phyloP scores from a whole-genome alignment of 202 grass and related monocot species.

The Panicum virgatum region DNA sequence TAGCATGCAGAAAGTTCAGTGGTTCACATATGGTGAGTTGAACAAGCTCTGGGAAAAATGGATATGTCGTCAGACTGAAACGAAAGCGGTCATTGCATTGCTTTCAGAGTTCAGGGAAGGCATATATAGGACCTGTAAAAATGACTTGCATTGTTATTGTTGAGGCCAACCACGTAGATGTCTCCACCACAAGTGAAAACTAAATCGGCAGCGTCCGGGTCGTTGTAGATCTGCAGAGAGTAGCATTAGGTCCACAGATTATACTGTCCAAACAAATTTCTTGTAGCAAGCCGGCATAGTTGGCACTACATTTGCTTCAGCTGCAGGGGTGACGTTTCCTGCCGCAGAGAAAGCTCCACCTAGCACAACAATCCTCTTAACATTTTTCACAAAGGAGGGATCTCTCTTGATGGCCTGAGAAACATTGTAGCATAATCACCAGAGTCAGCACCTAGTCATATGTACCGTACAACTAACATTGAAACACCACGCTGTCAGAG shows the following conservation, averaged over 20 bases:
- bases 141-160: conserved; percentile 82
- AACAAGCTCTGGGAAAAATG: too few relatives aligned
- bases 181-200: conserved; percentile 87
- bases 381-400: conserved; percentile 63
- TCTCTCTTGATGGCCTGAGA: conserved; percentile 77
- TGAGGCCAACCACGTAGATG: conserved; percentile 72
- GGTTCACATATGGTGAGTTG: neutral
- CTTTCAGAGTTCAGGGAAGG: neutral
- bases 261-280: neutral
- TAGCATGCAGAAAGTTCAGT: conserved; percentile 1
- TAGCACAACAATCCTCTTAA: conserved; percentile 80
- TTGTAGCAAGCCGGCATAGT: neutral
- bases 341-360: conserved; percentile 80
- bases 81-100: neutral
- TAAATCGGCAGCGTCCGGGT: conserved; percentile 85
- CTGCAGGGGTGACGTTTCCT: conserved; percentile 79
- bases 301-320: conserved; percentile 89
- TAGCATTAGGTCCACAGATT: neutral
- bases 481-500: neutral
- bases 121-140: conserved; percentile 54
- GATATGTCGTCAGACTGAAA: too few relatives aligned
- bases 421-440: neutral
- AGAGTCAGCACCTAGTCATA: neutral
- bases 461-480: neutral
- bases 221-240: conserved; percentile 71